Percentiles rank a stretch among this genome's conserved stretches.
Conservation (phyloP, 306 rosid genomes). For the Lagenaria siceraria region DNA sequence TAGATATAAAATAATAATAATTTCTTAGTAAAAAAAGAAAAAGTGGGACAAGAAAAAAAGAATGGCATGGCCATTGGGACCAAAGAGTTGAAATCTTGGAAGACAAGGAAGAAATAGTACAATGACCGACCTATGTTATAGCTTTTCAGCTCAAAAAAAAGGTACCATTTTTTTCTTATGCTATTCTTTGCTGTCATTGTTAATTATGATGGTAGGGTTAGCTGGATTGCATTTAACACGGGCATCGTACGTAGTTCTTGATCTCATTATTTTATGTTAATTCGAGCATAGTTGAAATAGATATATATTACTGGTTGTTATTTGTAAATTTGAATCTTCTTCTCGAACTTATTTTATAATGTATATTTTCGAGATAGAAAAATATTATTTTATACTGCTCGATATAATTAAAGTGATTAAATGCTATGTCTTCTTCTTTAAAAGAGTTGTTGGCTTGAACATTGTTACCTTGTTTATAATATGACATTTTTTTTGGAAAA, state of each 20-base stretch:
- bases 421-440: neutral
- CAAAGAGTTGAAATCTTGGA: neutral
- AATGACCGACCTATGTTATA: neutral
- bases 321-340: too few species aligned
- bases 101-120: neutral
- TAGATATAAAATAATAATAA: too few species aligned
- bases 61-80: neutral
- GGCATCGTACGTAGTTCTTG: neutral
- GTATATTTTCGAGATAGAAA: too few species aligned
- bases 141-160: neutral
- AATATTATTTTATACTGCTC: too few species aligned
- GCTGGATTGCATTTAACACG: neutral
- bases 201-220: neutral
- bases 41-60: neutral
- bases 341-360: too few species aligned
- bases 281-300: too few species aligned
- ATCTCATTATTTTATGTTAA: neutral
- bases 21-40: too few species aligned
- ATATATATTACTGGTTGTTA: too few species aligned
- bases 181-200: neutral
- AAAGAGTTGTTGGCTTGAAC: neutral
- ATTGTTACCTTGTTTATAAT: neutral
- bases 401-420: neutral
- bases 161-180: neutral
- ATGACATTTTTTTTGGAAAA: neutral